Conservation (phyloP, 148 eudicot species). For the Dianthus caryophyllus region DNA sequence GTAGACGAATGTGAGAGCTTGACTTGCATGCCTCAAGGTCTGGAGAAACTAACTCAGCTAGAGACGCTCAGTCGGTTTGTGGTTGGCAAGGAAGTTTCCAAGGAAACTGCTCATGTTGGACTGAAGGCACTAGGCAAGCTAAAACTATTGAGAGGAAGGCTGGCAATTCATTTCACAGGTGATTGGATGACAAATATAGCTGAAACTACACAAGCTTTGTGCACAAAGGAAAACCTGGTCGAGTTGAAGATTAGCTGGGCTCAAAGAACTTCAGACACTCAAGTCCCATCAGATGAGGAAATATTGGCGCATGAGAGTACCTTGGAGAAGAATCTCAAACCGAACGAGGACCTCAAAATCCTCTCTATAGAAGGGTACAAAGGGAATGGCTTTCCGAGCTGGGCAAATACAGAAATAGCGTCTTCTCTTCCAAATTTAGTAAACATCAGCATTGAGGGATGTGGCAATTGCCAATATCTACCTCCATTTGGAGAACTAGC, state of each 20-base stretch:
- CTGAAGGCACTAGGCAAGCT: background rate
- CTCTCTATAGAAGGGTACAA: conserved; percentile 17
- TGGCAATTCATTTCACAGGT: conserved; percentile 15
- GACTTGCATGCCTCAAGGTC: conserved; percentile 16
- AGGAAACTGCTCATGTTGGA: background rate
- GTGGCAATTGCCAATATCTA: conserved; percentile 7
- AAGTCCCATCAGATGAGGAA: background rate
- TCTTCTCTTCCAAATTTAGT: conserved; percentile 13
- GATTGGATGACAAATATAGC: background rate
- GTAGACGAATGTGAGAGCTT: conserved; percentile 15
- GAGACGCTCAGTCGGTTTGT: conserved; percentile 12
- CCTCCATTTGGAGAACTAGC: conserved; percentile 16
- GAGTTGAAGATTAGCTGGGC: conserved; percentile 14
- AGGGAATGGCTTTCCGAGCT: conserved; percentile 14
- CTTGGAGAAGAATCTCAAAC: conserved; percentile 12
- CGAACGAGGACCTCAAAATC: conserved; percentile 2
- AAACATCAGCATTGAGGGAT: conserved; percentile 14
- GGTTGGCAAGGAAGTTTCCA: conserved; percentile 1
- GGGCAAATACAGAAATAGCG: conserved; percentile 10
- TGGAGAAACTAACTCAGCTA: conserved; percentile 20
- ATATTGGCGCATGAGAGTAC: background rate
- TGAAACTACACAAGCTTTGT: background rate
- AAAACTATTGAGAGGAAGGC: background rate
- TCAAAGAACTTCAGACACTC: background rate
- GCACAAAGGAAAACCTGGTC: background rate